Base-by-base conservation (phyloP, 495 filamentous ascomycete genomes). In the Emericellopsis terricola region DNA sequence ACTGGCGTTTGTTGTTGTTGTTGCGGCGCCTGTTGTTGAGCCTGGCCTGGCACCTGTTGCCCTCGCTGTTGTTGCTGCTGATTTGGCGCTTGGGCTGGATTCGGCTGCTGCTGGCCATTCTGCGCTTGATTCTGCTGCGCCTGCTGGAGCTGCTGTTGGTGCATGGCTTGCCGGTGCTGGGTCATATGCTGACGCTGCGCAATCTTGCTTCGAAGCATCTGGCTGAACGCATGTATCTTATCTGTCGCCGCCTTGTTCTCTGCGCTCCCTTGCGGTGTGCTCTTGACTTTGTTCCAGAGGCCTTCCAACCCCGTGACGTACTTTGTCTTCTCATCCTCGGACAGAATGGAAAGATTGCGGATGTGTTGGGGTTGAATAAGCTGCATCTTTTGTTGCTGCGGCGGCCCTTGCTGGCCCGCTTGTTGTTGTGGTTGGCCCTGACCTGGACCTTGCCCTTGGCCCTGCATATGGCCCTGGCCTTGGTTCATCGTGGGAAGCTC, bases 221-320 rank as follows among this genome's bases (percentile, higher is more conserved):
- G 61, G 0, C 78, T 69, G 33, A 86, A 69, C 11, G 78, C 64
- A 2, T 59, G 49, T 5, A 87, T 62, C 47, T 74, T 80, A 9
- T 55, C 52, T 46, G 76, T 73, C 1, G 81, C 81, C 1, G 55
- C 49, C 34, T 62, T 57, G 31, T 81, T 73, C 34, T 77, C 69
- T 1, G 53, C 36, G 3, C 59, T 68, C 11, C 70, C 63, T 4
- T 59, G 50, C 6, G 66, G 55, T n/a, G 68, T 62, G 11, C 46
- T 65, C 28, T 78, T 73, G 24, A 85, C 64, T 8, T 60, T 45
- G 10, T 60, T 51, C 65, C 76, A 82, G 8, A 85, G 51, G 10
- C 42, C 49, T 13, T 64, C 62, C 9, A 87, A 62, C 2, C 78
- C 64, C 29, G 62, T 51, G 33, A 78, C 65, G 38, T 83, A 82